phyloP scores from a whole-genome alignment of 805 yeast genomes.

The Suhomyces sp. region DNA sequence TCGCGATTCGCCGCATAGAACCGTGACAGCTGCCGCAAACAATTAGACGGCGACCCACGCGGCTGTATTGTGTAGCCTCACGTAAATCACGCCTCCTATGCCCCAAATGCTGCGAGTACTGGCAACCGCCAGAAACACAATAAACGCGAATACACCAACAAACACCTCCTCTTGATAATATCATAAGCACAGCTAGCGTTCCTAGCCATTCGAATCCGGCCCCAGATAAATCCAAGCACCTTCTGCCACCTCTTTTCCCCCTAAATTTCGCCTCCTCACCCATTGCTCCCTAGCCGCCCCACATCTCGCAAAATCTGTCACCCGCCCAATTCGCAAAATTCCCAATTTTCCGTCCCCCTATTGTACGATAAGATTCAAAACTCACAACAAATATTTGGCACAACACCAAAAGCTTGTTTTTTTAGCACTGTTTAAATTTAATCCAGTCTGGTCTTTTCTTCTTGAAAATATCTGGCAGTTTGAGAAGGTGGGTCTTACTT shows the following conservation, averaged over 20 bases:
- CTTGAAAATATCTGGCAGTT: not conserved
- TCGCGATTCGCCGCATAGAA: not conserved
- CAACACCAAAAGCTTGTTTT: not conserved
- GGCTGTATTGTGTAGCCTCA: not conserved
- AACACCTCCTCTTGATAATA: not conserved
- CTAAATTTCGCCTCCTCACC: not conserved
- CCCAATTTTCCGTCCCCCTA: not conserved
- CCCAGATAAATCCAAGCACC: not conserved
- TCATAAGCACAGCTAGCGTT: too few species aligned
- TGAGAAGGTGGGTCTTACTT: not conserved
- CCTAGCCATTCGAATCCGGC: not conserved
- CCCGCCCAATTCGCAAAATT: not conserved
- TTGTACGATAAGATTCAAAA: conserved; percentile 1
- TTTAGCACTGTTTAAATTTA: not conserved
- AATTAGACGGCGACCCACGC: not conserved
- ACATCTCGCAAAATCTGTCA: not conserved
- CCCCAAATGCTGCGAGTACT: not conserved
- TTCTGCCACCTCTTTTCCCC: not conserved
- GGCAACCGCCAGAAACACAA: not conserved
- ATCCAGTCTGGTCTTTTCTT: not conserved
- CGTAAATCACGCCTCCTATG: not conserved
- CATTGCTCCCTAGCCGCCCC: not conserved
- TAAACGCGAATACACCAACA: not conserved
- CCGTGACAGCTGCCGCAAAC: not conserved
- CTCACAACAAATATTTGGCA: not conserved